A percentile compares a stretch with the other conserved stretches of the same genome.
These are phyloP conservation scores for Acanthamoeba healyi DNA, from an alignment of 208 protist species.

Conservation along the genomic window DNA sequence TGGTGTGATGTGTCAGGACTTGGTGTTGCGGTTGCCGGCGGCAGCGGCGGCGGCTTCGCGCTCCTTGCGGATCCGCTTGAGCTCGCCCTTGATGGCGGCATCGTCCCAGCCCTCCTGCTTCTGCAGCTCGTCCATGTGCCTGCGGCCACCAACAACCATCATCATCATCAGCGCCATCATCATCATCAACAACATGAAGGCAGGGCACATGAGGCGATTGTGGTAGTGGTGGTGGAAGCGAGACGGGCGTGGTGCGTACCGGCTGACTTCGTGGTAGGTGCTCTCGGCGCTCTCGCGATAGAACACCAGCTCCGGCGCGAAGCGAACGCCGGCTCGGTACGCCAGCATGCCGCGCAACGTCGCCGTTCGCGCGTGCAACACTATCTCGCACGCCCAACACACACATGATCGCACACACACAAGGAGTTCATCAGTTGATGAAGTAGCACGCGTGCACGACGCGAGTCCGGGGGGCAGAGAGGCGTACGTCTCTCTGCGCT, in stretches of 20 bases:
- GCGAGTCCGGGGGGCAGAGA: neutral
- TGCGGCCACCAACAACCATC: neutral
- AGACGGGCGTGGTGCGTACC: neutral
- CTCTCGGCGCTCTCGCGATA: conserved; percentile 60
- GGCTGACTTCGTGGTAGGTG: conserved; percentile 53
- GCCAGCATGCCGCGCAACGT: conserved; percentile 26
- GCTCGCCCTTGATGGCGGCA: conserved; percentile 4
- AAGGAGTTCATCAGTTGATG: neutral
- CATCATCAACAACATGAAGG: no score
- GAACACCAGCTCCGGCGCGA: conserved; percentile 46
- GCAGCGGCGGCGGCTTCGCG: neutral
- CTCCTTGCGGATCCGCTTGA: conserved; percentile 54
- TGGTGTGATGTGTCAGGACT: neutral
- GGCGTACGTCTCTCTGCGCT: neutral
- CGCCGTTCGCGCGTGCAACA: neutral
- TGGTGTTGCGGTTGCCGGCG: neutral
- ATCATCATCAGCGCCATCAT: no score
- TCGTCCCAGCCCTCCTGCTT: conserved; percentile 47
- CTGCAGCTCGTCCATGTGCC: conserved; percentile 45
- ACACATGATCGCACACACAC: neutral
- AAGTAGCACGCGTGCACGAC: neutral
- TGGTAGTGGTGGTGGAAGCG: no score
- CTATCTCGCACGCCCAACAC: neutral
- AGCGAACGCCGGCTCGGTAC: neutral
- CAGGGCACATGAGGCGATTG: no score